phyloP scores from a whole-genome alignment of 1,284 basidiomycete genomes.

The Cystobasidiaceae sp. region DNA sequence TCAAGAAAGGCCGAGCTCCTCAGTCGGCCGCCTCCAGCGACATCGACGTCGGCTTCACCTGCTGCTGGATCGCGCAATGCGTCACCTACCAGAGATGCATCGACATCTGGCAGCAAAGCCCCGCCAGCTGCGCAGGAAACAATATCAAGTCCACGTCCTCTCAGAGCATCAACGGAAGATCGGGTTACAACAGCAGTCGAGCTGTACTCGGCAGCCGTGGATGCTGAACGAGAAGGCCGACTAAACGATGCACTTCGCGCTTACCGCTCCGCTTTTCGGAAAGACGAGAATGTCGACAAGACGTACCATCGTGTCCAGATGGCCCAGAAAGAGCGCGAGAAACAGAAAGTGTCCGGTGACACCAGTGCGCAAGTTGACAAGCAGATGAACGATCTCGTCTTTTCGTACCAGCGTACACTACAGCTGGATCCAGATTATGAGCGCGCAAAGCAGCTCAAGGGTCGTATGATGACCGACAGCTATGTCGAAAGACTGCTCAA shows the following conservation, averaged over 20 bases:
- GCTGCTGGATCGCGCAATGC: not conserved
- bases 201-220: constrained; percentile 37
- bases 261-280: constrained; percentile 39
- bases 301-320: constrained; percentile 34
- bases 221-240: constrained; percentile 37
- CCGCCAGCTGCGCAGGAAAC: no score
- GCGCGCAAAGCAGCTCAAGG: constrained; percentile 26
- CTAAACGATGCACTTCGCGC: constrained; percentile 37
- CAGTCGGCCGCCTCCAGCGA: constrained; percentile 10
- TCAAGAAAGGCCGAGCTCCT: constrained; percentile 13
- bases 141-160: no score
- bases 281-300: constrained; percentile 39
- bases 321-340: not conserved
- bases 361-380: constrained; percentile 6
- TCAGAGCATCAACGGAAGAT: no score
- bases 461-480: constrained; percentile 22
- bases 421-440: constrained; percentile 40
- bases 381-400: constrained; percentile 29
- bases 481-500: constrained; percentile 16
- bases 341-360: not conserved
- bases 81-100: not conserved
- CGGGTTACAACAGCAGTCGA: constrained; percentile 35
- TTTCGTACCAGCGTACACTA: constrained; percentile 38
- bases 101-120: no score
- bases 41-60: not conserved